These are phyloP conservation scores for Diplodia seriata DNA, from an alignment of 2,329 filamentous ascomycete genomes.

Conservation along the genomic window DNA sequence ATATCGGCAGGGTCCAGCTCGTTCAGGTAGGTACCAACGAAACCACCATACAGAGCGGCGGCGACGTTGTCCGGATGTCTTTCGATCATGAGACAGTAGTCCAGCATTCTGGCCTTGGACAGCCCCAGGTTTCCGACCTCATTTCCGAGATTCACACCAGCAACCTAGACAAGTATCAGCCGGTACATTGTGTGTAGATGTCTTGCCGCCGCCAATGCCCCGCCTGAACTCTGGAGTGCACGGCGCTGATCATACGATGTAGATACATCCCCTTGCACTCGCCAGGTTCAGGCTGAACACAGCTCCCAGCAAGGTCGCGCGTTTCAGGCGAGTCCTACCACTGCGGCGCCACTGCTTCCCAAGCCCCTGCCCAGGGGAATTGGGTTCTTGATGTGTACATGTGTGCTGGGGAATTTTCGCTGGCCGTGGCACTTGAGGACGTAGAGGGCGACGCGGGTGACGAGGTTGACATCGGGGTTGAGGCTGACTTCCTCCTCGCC, in stretches of 20 bases:
- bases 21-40: constrained; percentile 95
- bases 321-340: constrained; percentile 55
- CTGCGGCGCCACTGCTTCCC: constrained; percentile 93
- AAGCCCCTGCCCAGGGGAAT: constrained; percentile 92
- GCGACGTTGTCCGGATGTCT: constrained; percentile 68
- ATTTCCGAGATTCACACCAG: constrained; percentile 90
- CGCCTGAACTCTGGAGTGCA: constrained; percentile 6
- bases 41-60: constrained; percentile 92
- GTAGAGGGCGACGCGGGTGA: constrained; percentile 93
- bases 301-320: constrained; percentile 13
- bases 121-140: constrained; percentile 82
- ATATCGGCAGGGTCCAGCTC: constrained; percentile 88
- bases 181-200: constrained; percentile 15
- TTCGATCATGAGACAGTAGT: constrained; percentile 96
- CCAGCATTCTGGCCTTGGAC: constrained; percentile 81
- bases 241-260: constrained; percentile 15
- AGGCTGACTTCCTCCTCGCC: constrained; percentile 80
- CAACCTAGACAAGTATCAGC: constrained; percentile 56
- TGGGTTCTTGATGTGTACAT: constrained; percentile 93
- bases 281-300: constrained; percentile 1
- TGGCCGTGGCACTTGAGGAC: constrained; percentile 91
- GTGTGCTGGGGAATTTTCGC: constrained; percentile 84
- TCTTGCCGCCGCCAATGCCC: constrained; percentile 20
- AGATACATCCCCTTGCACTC: not conserved
- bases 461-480: constrained; percentile 85